A percentile compares a stretch with the other conserved stretches of the same genome.
These are phyloP conservation scores for Silene uniflora DNA, from an alignment of 148 eudicot species.

Conservation along the genomic window DNA sequence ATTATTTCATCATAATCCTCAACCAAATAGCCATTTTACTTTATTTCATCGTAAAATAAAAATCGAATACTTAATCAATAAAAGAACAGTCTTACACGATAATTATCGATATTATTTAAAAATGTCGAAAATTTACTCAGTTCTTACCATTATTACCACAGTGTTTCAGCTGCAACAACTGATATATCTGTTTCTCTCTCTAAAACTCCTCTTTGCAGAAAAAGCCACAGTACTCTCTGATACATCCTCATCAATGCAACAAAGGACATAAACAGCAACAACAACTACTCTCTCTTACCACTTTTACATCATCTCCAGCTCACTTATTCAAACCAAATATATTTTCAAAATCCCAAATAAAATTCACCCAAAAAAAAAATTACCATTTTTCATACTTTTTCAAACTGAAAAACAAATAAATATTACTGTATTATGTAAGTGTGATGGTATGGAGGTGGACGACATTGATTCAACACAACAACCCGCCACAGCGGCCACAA, in stretches of 20 bases:
- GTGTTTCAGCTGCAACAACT: conserved; percentile 23
- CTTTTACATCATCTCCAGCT: conserved; percentile 3
- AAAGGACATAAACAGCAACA: neutral
- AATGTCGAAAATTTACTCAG: neutral
- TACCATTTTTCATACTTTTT: neutral
- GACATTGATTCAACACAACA: conserved; percentile 42
- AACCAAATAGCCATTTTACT: too few relatives aligned
- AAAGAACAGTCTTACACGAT: too few relatives aligned
- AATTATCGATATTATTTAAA: conserved; percentile 11
- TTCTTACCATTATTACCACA: conserved; percentile 3
- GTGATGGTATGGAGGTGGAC: conserved; percentile 82
- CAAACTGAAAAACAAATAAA: neutral
- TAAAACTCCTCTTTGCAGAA: neutral
- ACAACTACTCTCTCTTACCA: too few relatives aligned
- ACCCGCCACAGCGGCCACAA: conserved; percentile 10
- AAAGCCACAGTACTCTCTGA: conserved; percentile 31
- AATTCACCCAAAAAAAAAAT: too few relatives aligned
- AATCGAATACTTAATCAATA: too few relatives aligned
- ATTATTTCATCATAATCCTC: too few relatives aligned
- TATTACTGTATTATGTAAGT: conserved; percentile 20
- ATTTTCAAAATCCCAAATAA: conserved; percentile 11
- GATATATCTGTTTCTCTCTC: conserved; percentile 15
- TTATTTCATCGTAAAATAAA: too few relatives aligned
- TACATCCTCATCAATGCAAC: conserved; percentile 54
- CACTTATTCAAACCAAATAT: neutral